Evolutionary conservation across 148 eudicot genomes (phyloP).

Genomic region (Dianthus caryophyllus): DNA sequence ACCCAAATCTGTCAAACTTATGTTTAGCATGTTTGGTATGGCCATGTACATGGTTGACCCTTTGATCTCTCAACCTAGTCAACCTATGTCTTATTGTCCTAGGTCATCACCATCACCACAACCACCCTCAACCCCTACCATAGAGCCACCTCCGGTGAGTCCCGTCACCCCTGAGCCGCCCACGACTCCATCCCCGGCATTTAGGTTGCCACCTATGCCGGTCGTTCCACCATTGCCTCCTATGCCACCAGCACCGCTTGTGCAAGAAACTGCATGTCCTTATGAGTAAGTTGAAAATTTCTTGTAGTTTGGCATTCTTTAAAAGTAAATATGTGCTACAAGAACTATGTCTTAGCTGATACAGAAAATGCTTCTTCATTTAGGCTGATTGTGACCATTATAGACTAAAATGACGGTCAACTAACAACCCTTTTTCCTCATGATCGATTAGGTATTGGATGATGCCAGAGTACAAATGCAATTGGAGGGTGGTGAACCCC

Average conservation of each 20-base stretch:
- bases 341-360: no score
- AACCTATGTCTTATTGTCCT: slow-evolving; percentile 65
- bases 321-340: no score
- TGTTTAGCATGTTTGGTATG: slow-evolving; percentile 66
- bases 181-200: slow-evolving; percentile 24
- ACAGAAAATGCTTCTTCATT: no score
- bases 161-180: slow-evolving; percentile 30
- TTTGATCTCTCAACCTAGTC: slow-evolving; percentile 67
- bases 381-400: background rate
- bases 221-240: slow-evolving; percentile 33
- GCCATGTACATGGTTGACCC: slow-evolving; percentile 64
- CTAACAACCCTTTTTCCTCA: no score
- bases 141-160: slow-evolving; percentile 19
- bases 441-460: slow-evolving; percentile 53
- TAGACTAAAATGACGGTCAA: no score
- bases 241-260: slow-evolving; percentile 54
- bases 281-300: slow-evolving; percentile 37
- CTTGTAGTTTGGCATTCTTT: background rate
- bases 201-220: slow-evolving; percentile 33
- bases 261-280: slow-evolving; percentile 70
- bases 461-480: slow-evolving; percentile 68
- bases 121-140: background rate
- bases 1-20: slow-evolving; percentile 36
- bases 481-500: slow-evolving; percentile 67
- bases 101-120: slow-evolving; percentile 23